Conservation (phyloP, 2,329 filamentous ascomycete genomes). For the Xylaria sp. region DNA sequence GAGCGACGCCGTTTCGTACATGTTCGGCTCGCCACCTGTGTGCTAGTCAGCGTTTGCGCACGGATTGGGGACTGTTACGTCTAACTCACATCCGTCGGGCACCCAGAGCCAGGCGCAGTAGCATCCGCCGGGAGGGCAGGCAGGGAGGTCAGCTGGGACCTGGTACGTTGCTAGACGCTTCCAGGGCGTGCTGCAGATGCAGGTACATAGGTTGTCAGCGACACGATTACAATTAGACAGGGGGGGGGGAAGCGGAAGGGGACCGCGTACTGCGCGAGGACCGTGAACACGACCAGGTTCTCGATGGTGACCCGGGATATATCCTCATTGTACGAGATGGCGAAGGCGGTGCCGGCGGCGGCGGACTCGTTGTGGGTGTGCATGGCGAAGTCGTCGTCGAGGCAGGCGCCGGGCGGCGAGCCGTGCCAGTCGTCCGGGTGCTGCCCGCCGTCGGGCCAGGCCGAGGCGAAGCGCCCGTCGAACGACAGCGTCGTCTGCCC, state of each 20-base stretch:
- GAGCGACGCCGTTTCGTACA: constrained; percentile 1
- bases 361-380: constrained; percentile 48
- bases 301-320: constrained; percentile 50
- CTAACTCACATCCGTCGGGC: constrained; percentile 21
- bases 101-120: constrained; percentile 29
- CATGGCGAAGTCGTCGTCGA: constrained; percentile 48
- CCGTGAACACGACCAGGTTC: constrained; percentile 55
- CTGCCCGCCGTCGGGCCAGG: constrained; percentile 51
- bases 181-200: constrained; percentile 20
- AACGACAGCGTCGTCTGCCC: constrained; percentile 51
- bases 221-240: background rate
- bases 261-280: constrained; percentile 44
- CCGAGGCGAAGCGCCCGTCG: constrained; percentile 39
- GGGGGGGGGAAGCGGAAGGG: background rate
- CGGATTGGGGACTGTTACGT: background rate
- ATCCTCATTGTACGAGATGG: constrained; percentile 54
- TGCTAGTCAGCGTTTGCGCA: background rate
- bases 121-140: constrained; percentile 23
- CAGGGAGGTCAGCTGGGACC: constrained; percentile 18
- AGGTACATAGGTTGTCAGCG: background rate
- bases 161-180: constrained; percentile 23
- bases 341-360: constrained; percentile 51
- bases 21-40: constrained; percentile 20
- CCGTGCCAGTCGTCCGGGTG: constrained; percentile 51
- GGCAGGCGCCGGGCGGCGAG: constrained; percentile 33